A percentile compares a stretch with the other conserved stretches of the same genome.
Conservation (phyloP, 208 protist genomes). For the Tritrichomonas foetus region DNA sequence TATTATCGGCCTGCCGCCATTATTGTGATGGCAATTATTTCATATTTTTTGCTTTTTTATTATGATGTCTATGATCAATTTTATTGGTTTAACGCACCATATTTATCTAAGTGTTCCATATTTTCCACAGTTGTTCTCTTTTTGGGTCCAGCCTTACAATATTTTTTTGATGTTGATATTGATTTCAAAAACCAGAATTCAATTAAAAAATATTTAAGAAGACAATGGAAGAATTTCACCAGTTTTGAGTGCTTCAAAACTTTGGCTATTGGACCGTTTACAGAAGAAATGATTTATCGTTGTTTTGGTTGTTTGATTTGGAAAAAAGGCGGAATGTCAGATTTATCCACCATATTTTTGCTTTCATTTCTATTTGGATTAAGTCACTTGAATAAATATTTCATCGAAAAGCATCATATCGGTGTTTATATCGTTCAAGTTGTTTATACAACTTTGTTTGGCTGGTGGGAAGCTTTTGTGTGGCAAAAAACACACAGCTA, state of each 20-base stretch:
- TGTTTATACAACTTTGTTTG: neutral
- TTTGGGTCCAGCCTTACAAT: neutral
- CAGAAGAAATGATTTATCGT: conserved; percentile 16
- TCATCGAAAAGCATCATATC: neutral
- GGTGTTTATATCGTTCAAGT: too few species aligned
- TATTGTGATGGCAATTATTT: neutral
- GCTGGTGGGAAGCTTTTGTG: neutral
- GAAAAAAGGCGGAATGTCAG: neutral
- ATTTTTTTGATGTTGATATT: neutral
- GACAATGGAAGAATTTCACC: neutral
- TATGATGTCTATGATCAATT: neutral
- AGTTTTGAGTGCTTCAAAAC: neutral
- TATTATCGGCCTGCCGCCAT: neutral
- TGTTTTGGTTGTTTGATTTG: neutral
- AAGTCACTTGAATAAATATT: neutral
- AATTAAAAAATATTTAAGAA: neutral
- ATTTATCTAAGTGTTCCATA: neutral
- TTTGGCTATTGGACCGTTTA: neutral
- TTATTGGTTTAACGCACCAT: neutral
- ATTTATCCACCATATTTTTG: neutral
- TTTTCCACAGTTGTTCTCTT: neutral
- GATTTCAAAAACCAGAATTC: neutral
- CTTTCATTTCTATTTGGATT: neutral
- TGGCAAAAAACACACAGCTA: neutral
- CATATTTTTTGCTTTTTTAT: neutral